A percentile compares a stretch with the other conserved stretches of the same genome.
phyloP scores from a whole-genome alignment of 768 basidiomycete genomes.

The Pholiota conissans region DNA sequence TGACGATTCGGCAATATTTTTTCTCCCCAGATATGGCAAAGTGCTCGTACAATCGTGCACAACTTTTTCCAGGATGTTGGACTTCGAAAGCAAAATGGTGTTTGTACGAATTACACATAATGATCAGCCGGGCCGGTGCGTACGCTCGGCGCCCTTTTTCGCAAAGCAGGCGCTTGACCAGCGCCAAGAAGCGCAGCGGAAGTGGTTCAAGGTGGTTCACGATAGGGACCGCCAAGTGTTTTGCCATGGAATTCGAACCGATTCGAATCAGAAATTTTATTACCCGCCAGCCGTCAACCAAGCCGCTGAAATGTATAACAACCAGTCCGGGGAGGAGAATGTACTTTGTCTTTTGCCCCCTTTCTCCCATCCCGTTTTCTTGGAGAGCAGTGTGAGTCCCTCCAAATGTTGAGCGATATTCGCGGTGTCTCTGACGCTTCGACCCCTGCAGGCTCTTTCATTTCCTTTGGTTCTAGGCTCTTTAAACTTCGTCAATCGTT shows the following conservation, averaged over 20 bases:
- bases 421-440: not conserved
- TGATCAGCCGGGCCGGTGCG: not conserved
- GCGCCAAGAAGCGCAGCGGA: not conserved
- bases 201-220: not conserved
- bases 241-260: not conserved
- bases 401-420: not conserved
- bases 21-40: not conserved
- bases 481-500: slow-evolving; percentile 7
- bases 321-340: not conserved
- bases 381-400: slow-evolving; percentile 33
- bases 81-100: not conserved
- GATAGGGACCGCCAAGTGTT: slow-evolving; percentile 1
- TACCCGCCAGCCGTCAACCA: slow-evolving; percentile 3
- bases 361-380: slow-evolving; percentile 12
- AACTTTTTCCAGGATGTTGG: not conserved
- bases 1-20: slow-evolving; percentile 34
- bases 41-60: not conserved
- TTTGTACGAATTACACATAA: not conserved
- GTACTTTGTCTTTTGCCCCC: slow-evolving; percentile 9
- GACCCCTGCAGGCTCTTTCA: slow-evolving; percentile 6
- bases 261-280: not conserved
- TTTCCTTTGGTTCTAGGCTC: slow-evolving; percentile 9
- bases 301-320: slow-evolving; percentile 8
- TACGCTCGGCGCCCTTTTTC: not conserved
- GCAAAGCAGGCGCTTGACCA: not conserved